Evolutionary conservation across 1,139 yeast genomes (phyloP), one percentile per base, ranked within the genome.

Genomic region (Groenewaldozyma auringiensis): DNA sequence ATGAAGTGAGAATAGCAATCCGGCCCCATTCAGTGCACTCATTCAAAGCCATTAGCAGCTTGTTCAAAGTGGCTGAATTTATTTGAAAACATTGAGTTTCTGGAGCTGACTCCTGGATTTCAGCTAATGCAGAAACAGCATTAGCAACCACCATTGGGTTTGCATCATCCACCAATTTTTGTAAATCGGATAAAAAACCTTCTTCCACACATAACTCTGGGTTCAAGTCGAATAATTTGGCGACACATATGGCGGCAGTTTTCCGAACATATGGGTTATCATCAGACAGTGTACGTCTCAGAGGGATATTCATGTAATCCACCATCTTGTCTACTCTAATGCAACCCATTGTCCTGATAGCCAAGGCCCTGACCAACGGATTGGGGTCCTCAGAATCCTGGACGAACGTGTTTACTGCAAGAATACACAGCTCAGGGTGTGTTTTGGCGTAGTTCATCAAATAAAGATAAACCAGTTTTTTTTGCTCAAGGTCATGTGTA

Each of bases 11-110:
- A 41, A 94, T 85, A 2, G 96, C 81, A 54, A 92, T 84, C 60
- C 98, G 77, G 4, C 98, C 98, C 99, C 99, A 94, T 68, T 94
- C 99, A 1, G 97, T 89, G 67, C 97, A 92, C 67, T 94, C 99
- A 64, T 89, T 89, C 54, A 94, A 72, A 25, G 96, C 95, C 54
- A 80, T 72, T 50, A 94, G 71, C 50, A 92, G 74, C 61, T 76
- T 82, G 53, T 78, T 78, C 47, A 84, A 71, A 43, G 79, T 70
- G 25, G 68, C 70, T 51, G 67, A 49, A 52, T 71, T 56, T 64
- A 70, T 57, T 60, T 68, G 54, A 65, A 69, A 49, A 66, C 76
- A 64, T 60, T 71, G 54, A 49, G 63, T 77, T 59, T 68, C 63
- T 47, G 85, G 76, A 56, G 83, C 81, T 64, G 81, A 69, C 51